Conservation (phyloP, 768 basidiomycete genomes). For the Piloderma croceum region DNA sequence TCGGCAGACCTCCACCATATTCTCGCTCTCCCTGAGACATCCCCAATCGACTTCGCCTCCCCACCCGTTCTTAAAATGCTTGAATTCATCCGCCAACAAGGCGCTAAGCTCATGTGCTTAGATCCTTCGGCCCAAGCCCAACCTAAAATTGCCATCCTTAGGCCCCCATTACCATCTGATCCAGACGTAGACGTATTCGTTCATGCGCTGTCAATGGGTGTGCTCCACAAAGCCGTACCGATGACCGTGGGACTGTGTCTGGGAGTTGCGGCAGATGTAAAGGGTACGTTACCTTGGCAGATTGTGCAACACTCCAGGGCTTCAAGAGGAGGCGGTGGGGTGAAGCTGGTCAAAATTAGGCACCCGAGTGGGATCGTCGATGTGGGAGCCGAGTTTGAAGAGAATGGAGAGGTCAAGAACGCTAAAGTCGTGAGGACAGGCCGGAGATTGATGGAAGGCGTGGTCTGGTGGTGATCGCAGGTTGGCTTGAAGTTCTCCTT, state of each 20-base stretch:
- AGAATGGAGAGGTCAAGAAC: slow-evolving; percentile 43
- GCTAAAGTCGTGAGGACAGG: slow-evolving; percentile 68
- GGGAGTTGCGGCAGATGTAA: slow-evolving; percentile 54
- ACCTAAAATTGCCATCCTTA: slow-evolving; percentile 63
- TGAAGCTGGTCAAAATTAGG: slow-evolving; percentile 40
- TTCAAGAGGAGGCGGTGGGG: slow-evolving; percentile 15
- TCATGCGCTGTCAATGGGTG: slow-evolving; percentile 66
- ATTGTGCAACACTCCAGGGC: slow-evolving; percentile 34
- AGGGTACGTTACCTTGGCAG: slow-evolving; percentile 51
- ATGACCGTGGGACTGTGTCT: slow-evolving; percentile 70
- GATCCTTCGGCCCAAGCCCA: slow-evolving; percentile 60
- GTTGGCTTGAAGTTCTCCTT: too few relatives aligned
- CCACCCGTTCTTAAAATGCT: slow-evolving; percentile 26
- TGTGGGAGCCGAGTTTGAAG: slow-evolving; percentile 52
- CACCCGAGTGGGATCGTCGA: slow-evolving; percentile 67
- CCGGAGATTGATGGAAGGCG: slow-evolving; percentile 64
- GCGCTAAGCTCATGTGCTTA: slow-evolving; percentile 57
- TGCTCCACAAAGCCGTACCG: slow-evolving; percentile 63
- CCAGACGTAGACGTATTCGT: slow-evolving; percentile 44
- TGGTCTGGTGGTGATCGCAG: slow-evolving; percentile 64
- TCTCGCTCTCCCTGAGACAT: slow-evolving; percentile 26
- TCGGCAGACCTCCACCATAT: slow-evolving; percentile 36
- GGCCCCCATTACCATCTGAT: slow-evolving; percentile 21
- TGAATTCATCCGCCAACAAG: slow-evolving; percentile 50
- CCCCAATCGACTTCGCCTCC: slow-evolving; percentile 16